Base-by-base conservation (phyloP, 352 stramenopile genomes). In the Lagenidium giganteum region DNA sequence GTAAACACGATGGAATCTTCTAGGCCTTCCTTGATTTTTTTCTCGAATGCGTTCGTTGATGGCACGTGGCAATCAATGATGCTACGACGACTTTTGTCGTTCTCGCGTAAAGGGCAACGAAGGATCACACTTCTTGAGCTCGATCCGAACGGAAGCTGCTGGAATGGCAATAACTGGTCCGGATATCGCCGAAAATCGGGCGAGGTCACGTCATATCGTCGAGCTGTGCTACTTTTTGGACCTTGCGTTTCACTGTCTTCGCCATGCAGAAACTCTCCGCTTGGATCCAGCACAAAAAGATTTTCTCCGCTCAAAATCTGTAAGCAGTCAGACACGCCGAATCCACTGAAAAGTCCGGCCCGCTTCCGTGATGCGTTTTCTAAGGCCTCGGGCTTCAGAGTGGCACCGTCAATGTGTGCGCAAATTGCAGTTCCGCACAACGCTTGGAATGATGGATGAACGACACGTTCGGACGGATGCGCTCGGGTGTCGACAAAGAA, bases 231-330 rank as follows among this genome's bases (percentile, higher is more conserved):
- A 3, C 37, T 47, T 42, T n/a, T n/a, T n/a, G n/a, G n/a, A n/a
- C n/a, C n/a, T n/a, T n/a, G n/a, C n/a, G n/a, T n/a, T n/a, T n/a
- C n/a, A n/a, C n/a, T n/a, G n/a, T n/a, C n/a, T n/a, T n/a, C n/a
- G n/a, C n/a, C n/a, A n/a, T n/a, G n/a, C 4, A 60, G 31, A 24
- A 46, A 46, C 14, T 12, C 25, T 6, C 25, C 44, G 1, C 51
- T 79, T 14, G 79, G 79, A 49, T 91, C 79, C n/a, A 91, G 47
- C 24, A 91, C 61, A 38, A 85, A 91, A 36, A 88, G 86, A 0
- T 57, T 57, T 14, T 81, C 64, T 20, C 73, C 79, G 41, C 70
- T 87, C 5, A 91, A 47, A 54, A 91, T 83, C 44, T 91, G 79
- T 51, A 88, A 69, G 47, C 75, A 91, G 25, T 91, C 74, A 4